Conservation (phyloP, 1,284 basidiomycete species). For the Sanghuangporus weigelae region DNA sequence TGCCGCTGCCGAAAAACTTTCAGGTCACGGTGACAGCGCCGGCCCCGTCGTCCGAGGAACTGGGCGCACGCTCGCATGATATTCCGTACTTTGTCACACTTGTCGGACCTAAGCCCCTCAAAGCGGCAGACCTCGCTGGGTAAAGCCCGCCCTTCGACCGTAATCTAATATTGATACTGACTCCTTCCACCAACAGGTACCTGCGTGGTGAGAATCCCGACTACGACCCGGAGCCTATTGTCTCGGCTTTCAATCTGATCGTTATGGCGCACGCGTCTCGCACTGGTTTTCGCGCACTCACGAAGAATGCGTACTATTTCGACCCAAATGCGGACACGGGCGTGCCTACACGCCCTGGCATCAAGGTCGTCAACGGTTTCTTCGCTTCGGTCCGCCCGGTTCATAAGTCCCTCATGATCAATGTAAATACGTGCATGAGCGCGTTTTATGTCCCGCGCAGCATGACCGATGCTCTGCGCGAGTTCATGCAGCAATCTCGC, state of each 20-base stretch:
- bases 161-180: background rate
- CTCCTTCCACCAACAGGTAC: constrained; percentile 35
- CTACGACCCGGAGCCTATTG: constrained; percentile 46
- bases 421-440: constrained; percentile 70
- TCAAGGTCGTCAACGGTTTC: constrained; percentile 60
- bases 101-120: constrained; percentile 40
- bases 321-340: constrained; percentile 19
- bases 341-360: constrained; percentile 37
- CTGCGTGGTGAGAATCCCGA: constrained; percentile 40
- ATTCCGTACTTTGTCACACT: constrained; percentile 51
- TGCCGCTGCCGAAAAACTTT: constrained; percentile 46
- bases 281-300: constrained; percentile 48
- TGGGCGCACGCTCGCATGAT: constrained; percentile 32
- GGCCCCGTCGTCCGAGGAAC: constrained; percentile 43
- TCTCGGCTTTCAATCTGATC: constrained; percentile 63
- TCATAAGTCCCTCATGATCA: constrained; percentile 64
- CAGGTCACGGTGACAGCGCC: constrained; percentile 43
- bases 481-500: constrained; percentile 37
- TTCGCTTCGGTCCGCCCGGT: constrained; percentile 61
- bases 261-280: constrained; percentile 52
- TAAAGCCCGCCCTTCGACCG: constrained; percentile 29
- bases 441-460: constrained; percentile 58
- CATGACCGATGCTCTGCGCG: constrained; percentile 48
- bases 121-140: constrained; percentile 40
- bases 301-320: constrained; percentile 63